phyloP scores from a whole-genome alignment of 371 early-diverging fungal genomes.

The Mucor ambiguus region DNA sequence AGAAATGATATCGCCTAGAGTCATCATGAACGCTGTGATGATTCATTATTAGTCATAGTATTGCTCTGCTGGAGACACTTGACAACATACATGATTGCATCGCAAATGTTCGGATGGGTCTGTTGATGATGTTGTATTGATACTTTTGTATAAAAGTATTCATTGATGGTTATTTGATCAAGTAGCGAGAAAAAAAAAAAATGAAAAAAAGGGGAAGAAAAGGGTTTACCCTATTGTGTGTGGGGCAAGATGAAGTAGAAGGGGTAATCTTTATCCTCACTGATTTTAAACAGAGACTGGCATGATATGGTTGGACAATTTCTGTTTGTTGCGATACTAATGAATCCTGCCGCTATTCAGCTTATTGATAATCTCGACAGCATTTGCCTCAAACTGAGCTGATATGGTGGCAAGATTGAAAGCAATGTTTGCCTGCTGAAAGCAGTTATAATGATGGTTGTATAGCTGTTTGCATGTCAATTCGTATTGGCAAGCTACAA shows the following conservation, averaged over 20 bases:
- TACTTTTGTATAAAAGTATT: constrained; percentile 19
- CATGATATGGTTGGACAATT: not conserved
- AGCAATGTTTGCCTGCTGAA: too few relatives aligned
- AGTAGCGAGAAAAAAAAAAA: not conserved
- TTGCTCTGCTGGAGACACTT: too few relatives aligned
- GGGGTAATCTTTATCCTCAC: not conserved
- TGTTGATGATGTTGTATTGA: constrained; percentile 15
- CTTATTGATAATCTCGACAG: too few relatives aligned
- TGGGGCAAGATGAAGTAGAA: not conserved
- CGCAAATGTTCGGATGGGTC: constrained; percentile 21
- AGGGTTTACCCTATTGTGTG: not conserved
- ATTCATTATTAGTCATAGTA: not conserved
- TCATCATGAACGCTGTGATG: constrained; percentile 26
- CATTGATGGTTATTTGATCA: constrained; percentile 5
- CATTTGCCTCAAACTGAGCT: too few relatives aligned
- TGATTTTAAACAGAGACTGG: not conserved
- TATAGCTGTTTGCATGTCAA: too few relatives aligned
- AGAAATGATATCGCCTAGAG: constrained; percentile 32
- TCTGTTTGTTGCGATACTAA: too few relatives aligned
- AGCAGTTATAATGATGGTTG: too few relatives aligned
- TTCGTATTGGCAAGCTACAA: too few relatives aligned
- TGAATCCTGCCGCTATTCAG: too few relatives aligned
- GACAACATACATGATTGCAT: constrained; percentile 20
- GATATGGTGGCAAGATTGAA: too few relatives aligned
- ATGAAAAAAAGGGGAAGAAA: not conserved